phyloP scores from a whole-genome alignment of 1,284 basidiomycete species.

The Hypsizygus ulmarius region DNA sequence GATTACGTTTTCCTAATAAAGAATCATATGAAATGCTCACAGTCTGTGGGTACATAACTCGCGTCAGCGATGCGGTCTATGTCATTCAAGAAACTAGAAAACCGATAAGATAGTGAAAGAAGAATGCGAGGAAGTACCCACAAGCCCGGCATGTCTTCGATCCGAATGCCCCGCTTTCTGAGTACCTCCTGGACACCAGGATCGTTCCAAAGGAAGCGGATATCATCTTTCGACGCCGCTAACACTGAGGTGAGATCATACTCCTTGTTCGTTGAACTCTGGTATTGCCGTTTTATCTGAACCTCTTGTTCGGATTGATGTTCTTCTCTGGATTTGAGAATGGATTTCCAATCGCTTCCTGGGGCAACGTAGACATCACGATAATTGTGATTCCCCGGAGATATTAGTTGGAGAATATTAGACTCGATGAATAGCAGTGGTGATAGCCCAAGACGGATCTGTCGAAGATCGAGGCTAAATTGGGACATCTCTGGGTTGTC shows the following conservation, averaged over 20 bases:
- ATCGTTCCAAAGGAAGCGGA: conserved; percentile 61
- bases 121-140: conserved; percentile 33
- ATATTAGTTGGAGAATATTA: conserved; percentile 44
- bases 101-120: background rate
- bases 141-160: conserved; percentile 67
- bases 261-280: conserved; percentile 22
- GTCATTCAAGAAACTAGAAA: conserved; percentile 61
- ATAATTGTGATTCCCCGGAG: conserved; percentile 30
- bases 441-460: conserved; percentile 51
- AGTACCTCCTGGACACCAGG: conserved; percentile 50
- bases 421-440: conserved; percentile 61
- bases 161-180: conserved; percentile 40
- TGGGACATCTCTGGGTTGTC: conserved; percentile 26
- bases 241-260: conserved; percentile 49
- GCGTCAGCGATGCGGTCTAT: conserved; percentile 51
- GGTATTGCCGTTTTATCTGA: conserved; percentile 28
- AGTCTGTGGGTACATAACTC: conserved; percentile 57
- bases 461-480: conserved; percentile 34
- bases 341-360: conserved; percentile 55
- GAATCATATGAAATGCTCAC: conserved; percentile 29
- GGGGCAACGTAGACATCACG: conserved; percentile 54
- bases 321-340: conserved; percentile 2
- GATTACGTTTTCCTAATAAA: no score
- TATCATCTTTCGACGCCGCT: conserved; percentile 56
- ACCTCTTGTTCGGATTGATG: conserved; percentile 2